Conservation (phyloP, 208 protist genomes). For the Crithidia acanthocephali region DNA sequence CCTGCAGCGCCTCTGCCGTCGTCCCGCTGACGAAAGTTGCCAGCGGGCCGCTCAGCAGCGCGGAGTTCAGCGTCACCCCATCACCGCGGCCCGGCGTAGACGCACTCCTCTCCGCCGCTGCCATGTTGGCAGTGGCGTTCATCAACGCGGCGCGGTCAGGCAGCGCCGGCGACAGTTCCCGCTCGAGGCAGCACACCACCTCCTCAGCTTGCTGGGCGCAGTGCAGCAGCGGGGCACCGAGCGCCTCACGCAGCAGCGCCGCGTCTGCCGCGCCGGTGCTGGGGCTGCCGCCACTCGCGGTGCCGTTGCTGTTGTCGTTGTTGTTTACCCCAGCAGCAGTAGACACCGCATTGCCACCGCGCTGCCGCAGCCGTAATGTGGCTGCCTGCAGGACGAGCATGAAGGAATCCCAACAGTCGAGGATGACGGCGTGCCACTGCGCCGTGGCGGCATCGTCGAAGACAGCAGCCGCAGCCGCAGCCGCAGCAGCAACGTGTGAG, state of each 20-base stretch:
- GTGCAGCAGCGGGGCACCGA: constrained; percentile 16
- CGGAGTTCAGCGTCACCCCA: constrained; percentile 9
- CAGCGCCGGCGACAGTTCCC: constrained; percentile 17
- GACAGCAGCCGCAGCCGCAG: too few species aligned
- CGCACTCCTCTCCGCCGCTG: neutral
- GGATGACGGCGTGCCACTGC: constrained; percentile 25
- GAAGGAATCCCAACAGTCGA: constrained; percentile 21
- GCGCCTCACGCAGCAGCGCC: constrained; percentile 17
- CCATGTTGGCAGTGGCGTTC: neutral
- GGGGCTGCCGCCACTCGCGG: neutral
- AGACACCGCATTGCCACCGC: constrained; percentile 19
- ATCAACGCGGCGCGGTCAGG: neutral
- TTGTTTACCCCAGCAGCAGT: too few species aligned
- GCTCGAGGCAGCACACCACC: constrained; percentile 26
- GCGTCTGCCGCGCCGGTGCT: neutral
- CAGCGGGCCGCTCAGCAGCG: constrained; percentile 16
- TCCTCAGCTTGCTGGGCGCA: constrained; percentile 25
- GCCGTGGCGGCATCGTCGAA: constrained; percentile 3
- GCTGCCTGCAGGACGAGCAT: constrained; percentile 31
- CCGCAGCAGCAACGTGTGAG: neutral
- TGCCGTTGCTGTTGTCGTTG: neutral
- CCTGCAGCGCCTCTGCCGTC: constrained; percentile 21
- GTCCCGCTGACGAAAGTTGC: constrained; percentile 19
- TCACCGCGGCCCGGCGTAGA: neutral
- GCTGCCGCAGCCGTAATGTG: constrained; percentile 29